phyloP scores from a whole-genome alignment of 352 stramenopile species.

The Pythium volutum region DNA sequence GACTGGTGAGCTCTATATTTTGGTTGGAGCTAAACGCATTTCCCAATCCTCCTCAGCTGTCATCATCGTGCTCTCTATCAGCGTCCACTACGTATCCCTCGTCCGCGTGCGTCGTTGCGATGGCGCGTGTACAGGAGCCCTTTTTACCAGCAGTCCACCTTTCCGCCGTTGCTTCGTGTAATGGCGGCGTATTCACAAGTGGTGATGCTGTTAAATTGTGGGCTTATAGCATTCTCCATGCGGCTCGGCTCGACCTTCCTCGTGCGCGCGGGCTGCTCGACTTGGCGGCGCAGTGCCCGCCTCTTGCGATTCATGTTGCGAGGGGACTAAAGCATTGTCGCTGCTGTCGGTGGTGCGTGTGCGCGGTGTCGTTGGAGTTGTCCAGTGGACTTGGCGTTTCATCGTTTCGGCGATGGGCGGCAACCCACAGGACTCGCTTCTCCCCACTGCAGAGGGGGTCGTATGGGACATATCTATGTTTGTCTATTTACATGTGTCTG shows the following conservation, averaged over 20 bases:
- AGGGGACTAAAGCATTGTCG: slow-evolving; percentile 22
- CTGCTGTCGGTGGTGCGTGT: slow-evolving; percentile 10
- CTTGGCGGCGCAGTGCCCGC: slow-evolving; percentile 27
- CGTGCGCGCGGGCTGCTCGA: slow-evolving; percentile 12
- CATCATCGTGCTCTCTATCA: background rate
- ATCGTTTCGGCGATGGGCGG: background rate
- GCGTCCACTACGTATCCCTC: too few relatives aligned
- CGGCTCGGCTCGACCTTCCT: slow-evolving; percentile 26
- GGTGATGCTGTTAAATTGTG: slow-evolving; percentile 76
- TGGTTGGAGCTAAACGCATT: background rate
- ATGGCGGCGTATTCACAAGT: slow-evolving; percentile 21
- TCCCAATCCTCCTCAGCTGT: background rate
- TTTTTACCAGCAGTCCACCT: slow-evolving; percentile 71
- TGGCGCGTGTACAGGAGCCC: slow-evolving; percentile 13
- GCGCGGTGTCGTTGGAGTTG: slow-evolving; percentile 15
- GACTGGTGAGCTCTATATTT: background rate
- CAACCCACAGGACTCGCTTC: background rate
- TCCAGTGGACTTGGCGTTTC: background rate
- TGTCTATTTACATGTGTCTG: background rate
- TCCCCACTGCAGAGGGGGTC: slow-evolving; percentile 17
- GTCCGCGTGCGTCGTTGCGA: background rate
- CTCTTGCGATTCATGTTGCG: slow-evolving; percentile 4
- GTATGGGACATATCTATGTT: slow-evolving; percentile 11
- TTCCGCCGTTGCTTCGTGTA: slow-evolving; percentile 8
- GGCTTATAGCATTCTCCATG: slow-evolving; percentile 44